Conservation (phyloP, 345 rosid species). For the Eucalyptus sp. region DNA sequence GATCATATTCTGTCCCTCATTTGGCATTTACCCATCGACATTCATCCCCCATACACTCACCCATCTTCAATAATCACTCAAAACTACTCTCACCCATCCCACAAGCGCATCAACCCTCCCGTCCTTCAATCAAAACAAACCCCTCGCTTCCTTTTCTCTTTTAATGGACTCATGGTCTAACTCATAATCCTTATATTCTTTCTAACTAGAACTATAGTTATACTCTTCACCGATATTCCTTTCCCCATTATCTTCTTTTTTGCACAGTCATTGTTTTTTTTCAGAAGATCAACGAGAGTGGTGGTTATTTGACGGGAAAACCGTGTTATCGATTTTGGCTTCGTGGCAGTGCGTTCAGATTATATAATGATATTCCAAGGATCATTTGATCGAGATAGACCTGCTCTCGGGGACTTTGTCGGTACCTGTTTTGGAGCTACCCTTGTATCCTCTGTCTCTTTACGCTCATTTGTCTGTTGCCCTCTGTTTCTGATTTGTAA, state of each 20-base stretch:
- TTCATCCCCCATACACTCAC: too few relatives aligned
- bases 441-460: too few relatives aligned
- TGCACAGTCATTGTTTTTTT: background rate
- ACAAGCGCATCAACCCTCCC: too few relatives aligned
- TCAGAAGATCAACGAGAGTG: background rate
- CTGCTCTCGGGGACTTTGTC: background rate
- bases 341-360: background rate
- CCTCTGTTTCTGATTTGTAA: too few relatives aligned
- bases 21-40: too few relatives aligned
- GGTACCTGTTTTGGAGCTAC: background rate
- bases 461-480: too few relatives aligned
- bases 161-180: background rate
- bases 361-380: background rate
- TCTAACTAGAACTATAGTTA: background rate
- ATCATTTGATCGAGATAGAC: background rate
- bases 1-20: too few relatives aligned
- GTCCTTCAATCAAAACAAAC: too few relatives aligned
- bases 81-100: too few relatives aligned
- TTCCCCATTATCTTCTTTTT: background rate
- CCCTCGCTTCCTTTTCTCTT: too few relatives aligned
- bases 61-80: too few relatives aligned
- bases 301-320: background rate
- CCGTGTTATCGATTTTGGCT: background rate
- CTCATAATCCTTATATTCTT: too few relatives aligned
- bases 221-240: background rate